Percentiles rank a stretch among this genome's conserved stretches.
Conservation (phyloP, 495 filamentous ascomycete genomes). For the Hyphodiscus hymeniophilus region DNA sequence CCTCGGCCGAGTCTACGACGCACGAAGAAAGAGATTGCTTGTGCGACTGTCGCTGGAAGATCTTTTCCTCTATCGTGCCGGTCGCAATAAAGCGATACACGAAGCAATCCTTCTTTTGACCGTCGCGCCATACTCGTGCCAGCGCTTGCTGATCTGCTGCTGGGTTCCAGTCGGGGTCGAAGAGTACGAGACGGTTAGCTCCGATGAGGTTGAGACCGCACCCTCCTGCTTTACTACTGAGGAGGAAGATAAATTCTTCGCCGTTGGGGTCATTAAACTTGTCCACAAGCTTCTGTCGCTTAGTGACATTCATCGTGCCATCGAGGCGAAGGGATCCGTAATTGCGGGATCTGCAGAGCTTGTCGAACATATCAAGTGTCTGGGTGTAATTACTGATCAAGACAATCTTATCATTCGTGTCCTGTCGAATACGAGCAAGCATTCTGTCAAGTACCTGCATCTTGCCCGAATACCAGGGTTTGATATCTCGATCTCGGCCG, state of each 20-base stretch:
- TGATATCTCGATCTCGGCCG: slow-evolving; percentile 85
- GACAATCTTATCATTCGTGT: slow-evolving; percentile 99
- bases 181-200: slow-evolving; percentile 91
- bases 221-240: slow-evolving; percentile 93
- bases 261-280: slow-evolving; percentile 96
- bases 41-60: slow-evolving; percentile 97
- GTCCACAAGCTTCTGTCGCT: slow-evolving; percentile 94
- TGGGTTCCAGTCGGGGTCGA: slow-evolving; percentile 99
- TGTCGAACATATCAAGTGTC: slow-evolving; percentile 91
- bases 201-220: slow-evolving; percentile 97
- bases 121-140: slow-evolving; percentile 96
- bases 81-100: slow-evolving; percentile 98
- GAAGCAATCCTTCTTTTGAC: slow-evolving; percentile 98
- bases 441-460: slow-evolving; percentile 98
- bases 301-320: slow-evolving; percentile 95
- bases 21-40: slow-evolving; percentile 95
- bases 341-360: slow-evolving; percentile 71
- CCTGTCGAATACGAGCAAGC: slow-evolving; percentile 90
- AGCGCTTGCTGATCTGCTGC: slow-evolving; percentile 97
- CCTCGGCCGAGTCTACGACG: slow-evolving; percentile 95
- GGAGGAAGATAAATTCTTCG: slow-evolving; percentile 85
- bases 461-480: slow-evolving; percentile 95
- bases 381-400: slow-evolving; percentile 98
- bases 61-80: slow-evolving; percentile 98
- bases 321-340: slow-evolving; percentile 89